Evolutionary conservation across 2,329 filamentous ascomycete species (phyloP).

Genomic region (Phialophora chinensis): DNA sequence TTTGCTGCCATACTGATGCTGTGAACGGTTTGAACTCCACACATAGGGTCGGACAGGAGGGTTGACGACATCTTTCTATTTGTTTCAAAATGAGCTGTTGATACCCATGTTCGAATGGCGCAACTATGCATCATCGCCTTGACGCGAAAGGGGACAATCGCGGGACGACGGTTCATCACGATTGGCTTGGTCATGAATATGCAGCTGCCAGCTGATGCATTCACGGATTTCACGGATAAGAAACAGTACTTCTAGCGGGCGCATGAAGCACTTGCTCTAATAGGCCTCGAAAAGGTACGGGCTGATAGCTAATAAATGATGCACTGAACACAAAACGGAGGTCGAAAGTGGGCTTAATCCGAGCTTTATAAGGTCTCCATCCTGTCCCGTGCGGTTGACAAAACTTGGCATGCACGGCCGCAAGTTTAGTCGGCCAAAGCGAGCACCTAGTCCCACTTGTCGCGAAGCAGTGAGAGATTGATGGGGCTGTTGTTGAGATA

Average conservation of each 20-base stretch:
- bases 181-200: constrained; percentile 25
- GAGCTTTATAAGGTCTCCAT: constrained; percentile 1
- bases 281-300: constrained; percentile 23
- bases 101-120: constrained; percentile 34
- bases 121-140: constrained; percentile 24
- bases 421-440: background rate
- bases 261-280: constrained; percentile 33
- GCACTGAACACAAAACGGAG: constrained; percentile 11
- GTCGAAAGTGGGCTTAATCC: background rate
- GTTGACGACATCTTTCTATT: constrained; percentile 28
- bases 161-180: constrained; percentile 19
- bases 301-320: constrained; percentile 34
- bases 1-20: constrained; percentile 51
- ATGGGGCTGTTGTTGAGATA: background rate
- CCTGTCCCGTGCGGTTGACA: background rate
- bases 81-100: constrained; percentile 36
- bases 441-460: background rate
- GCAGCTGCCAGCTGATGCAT: constrained; percentile 31
- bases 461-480: background rate
- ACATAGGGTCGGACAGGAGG: constrained; percentile 16
- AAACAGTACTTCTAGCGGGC: constrained; percentile 25
- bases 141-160: constrained; percentile 21
- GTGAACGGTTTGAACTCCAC: constrained; percentile 41
- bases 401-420: background rate
- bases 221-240: constrained; percentile 32